Conservation (phyloP, 1,284 basidiomycete species). For the Cutaneotrichosporon sp. region DNA sequence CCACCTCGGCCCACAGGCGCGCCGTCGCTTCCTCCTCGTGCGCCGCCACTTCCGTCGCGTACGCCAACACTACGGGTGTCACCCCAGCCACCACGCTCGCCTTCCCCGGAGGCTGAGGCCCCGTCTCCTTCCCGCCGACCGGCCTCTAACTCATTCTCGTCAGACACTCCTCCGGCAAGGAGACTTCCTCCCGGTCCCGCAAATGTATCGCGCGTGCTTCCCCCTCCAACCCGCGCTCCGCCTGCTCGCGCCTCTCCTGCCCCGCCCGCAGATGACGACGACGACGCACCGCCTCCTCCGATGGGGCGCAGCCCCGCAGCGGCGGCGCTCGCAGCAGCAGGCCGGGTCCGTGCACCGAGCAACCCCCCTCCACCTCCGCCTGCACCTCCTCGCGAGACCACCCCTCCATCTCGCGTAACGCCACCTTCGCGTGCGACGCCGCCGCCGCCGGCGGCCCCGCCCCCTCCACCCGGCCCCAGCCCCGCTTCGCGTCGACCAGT, state of each 20-base stretch:
- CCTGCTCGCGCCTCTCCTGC: constrained; percentile 17
- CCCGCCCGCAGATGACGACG: constrained; percentile 21
- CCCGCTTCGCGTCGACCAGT: constrained; percentile 20
- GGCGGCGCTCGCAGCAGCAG: constrained; percentile 17
- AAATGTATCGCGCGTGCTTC: constrained; percentile 13
- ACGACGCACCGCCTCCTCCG: constrained; percentile 31
- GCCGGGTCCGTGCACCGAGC: constrained; percentile 10
- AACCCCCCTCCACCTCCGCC: constrained; percentile 16
- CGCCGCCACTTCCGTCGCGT: constrained; percentile 23
- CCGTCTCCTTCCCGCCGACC: constrained; percentile 29
- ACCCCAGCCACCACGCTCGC: constrained; percentile 15
- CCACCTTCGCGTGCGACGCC: constrained; percentile 2
- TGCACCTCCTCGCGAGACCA: constrained; percentile 2
- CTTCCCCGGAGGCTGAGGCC: constrained; percentile 17
- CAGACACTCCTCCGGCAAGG: constrained; percentile 47
- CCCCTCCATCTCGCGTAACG: background rate
- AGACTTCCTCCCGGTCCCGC: constrained; percentile 50
- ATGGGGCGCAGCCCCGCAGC: constrained; percentile 33
- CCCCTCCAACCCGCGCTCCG: constrained; percentile 24
- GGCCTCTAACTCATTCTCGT: constrained; percentile 50
- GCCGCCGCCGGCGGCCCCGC: constrained; percentile 16
- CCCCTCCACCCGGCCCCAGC: constrained; percentile 27
- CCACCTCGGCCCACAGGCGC: constrained; percentile 41
- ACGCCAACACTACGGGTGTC: no score
- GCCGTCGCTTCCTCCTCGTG: constrained; percentile 34